These are phyloP conservation scores for Trifolium pratense DNA, from an alignment of 306 rosid genomes.

Conservation along the genomic window DNA sequence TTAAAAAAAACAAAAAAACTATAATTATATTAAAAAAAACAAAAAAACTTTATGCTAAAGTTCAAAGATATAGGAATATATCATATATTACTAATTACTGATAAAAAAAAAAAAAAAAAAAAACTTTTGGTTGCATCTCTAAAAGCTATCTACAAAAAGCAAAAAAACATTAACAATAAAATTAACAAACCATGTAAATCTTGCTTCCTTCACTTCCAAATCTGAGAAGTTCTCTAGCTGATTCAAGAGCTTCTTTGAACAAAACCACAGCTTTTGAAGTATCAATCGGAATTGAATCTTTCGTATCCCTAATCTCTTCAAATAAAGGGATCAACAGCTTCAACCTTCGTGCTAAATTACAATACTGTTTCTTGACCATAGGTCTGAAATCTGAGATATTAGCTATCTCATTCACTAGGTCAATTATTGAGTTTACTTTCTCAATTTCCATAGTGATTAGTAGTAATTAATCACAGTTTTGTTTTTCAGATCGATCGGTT, in stretches of 20 bases:
- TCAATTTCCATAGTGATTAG: slow-evolving; percentile 67
- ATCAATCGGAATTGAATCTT: slow-evolving; percentile 50
- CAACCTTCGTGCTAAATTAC: slow-evolving; percentile 84
- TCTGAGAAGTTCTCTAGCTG: slow-evolving; percentile 75
- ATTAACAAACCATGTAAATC: slow-evolving; percentile 82
- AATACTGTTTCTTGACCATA: slow-evolving; percentile 85
- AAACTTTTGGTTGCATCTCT: background rate
- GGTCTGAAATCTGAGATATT: slow-evolving; percentile 80
- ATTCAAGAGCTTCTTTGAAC: slow-evolving; percentile 67
- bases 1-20: background rate
- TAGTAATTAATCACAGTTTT: background rate
- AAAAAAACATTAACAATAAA: background rate
- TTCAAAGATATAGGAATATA: background rate
- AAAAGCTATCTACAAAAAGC: slow-evolving; percentile 4
- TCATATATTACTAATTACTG: background rate
- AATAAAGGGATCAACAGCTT: slow-evolving; percentile 90
- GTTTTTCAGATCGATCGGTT: slow-evolving; percentile 25
- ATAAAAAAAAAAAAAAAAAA: background rate
- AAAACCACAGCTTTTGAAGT: slow-evolving; percentile 61
- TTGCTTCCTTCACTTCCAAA: slow-evolving; percentile 86
- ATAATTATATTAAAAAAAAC: background rate
- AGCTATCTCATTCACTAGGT: slow-evolving; percentile 67
- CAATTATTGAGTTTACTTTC: slow-evolving; percentile 57
- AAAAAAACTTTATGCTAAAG: background rate
- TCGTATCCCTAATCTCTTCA: slow-evolving; percentile 84